Evolutionary conservation across 331 rosid species (phyloP).

Genomic region (Malus hybrid): DNA sequence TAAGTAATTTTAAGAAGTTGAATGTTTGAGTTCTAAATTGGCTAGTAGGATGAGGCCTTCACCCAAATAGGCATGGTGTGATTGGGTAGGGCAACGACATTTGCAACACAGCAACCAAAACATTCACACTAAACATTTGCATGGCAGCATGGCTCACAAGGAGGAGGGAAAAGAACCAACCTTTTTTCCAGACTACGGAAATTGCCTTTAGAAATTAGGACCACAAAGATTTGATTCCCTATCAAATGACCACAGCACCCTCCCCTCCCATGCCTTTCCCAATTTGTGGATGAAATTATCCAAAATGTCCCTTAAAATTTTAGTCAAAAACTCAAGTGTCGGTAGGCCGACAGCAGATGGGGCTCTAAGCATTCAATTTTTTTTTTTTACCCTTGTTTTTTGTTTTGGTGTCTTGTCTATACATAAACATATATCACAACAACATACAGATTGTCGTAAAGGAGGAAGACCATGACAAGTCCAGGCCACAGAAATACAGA

Average conservation of each 20-base stretch:
- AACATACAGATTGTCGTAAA: constrained; percentile 20
- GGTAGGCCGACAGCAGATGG: constrained; percentile 55
- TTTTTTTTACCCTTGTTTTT: not conserved
- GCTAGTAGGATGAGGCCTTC: not conserved
- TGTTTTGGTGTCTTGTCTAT: not conserved
- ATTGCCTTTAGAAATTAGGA: constrained; percentile 9
- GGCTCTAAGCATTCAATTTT: constrained; percentile 8
- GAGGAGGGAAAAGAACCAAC: constrained; percentile 5
- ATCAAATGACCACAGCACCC: constrained; percentile 25
- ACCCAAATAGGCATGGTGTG: not conserved
- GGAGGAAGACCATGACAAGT: constrained; percentile 30
- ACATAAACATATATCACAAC: not conserved
- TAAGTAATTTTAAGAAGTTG: not conserved
- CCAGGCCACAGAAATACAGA: constrained; percentile 24
- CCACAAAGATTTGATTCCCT: constrained; percentile 39
- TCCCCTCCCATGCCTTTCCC: not conserved
- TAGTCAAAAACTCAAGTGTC: constrained; percentile 38
- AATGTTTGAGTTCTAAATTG: not conserved
- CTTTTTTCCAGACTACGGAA: constrained; percentile 46
- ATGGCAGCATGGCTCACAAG: not conserved
- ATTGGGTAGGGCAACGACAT: constrained; percentile 14
- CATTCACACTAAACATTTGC: constrained; percentile 26
- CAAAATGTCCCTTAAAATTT: not conserved
- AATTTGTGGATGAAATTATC: too few species aligned
- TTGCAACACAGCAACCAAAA: not conserved